phyloP scores from a whole-genome alignment of 2,329 filamentous ascomycete species.

The Paecilomyces niveus region DNA sequence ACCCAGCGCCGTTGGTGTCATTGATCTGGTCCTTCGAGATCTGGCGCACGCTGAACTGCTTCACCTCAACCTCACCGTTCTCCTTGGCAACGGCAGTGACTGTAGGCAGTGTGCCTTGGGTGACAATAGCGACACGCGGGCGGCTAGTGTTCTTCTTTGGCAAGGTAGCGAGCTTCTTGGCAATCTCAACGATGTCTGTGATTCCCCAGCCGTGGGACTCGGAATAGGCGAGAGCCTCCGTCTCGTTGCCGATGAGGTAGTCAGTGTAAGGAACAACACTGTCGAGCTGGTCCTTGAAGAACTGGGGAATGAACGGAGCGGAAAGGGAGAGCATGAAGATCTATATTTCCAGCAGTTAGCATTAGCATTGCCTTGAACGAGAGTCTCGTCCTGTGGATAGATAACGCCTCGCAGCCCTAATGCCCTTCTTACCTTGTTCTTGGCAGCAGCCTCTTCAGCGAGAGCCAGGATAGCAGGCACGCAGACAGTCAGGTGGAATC shows the following conservation, averaged over 20 bases:
- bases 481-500: slow-evolving; percentile 96
- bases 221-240: slow-evolving; percentile 82
- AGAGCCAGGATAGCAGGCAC: slow-evolving; percentile 84
- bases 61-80: slow-evolving; percentile 56
- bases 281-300: slow-evolving; percentile 96
- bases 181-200: slow-evolving; percentile 76
- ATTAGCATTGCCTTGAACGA: not conserved
- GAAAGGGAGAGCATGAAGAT: slow-evolving; percentile 83
- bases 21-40: slow-evolving; percentile 74
- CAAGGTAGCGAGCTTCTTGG: slow-evolving; percentile 74
- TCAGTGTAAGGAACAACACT: slow-evolving; percentile 85
- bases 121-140: slow-evolving; percentile 82
- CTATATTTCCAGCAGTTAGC: slow-evolving; percentile 24
- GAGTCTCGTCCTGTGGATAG: no score
- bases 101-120: slow-evolving; percentile 88
- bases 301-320: slow-evolving; percentile 90
- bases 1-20: slow-evolving; percentile 91
- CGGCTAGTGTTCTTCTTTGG: slow-evolving; percentile 87
- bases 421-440: slow-evolving; percentile 63
- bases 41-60: slow-evolving; percentile 72
- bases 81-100: slow-evolving; percentile 69
- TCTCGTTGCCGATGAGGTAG: slow-evolving; percentile 95
- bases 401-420: not conserved
- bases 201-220: slow-evolving; percentile 68
- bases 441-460: slow-evolving; percentile 76